Base-by-base conservation (phyloP, 306 rosid genomes). In the Lathyrus sativus region DNA sequence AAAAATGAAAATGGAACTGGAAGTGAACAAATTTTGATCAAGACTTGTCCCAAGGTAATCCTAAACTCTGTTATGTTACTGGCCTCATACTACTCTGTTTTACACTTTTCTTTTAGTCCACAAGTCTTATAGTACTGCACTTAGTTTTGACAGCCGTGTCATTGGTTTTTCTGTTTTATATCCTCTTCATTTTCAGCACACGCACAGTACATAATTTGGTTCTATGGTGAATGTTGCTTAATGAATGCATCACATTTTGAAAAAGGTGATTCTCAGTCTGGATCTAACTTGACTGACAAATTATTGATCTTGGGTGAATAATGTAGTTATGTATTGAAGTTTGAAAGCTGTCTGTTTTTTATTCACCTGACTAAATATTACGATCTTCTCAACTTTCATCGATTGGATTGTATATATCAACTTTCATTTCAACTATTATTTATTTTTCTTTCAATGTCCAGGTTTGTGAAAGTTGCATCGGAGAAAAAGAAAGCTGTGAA, bases 391-490 rank as follows among this genome's bases (percentile, higher is more conserved):
- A n/a, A 53, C 38, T 13, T 35, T 53, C 43, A 44, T 68, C 24
- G 56, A 48, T 54, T 49, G 43, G 65, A 56, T 42, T 28, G 5
- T 68, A 42, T 59, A 26, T 49, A 18, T 14, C 10, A 15, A n/a
- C 28, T 3, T 50, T 50, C 57, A 50, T 11, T 50, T 17, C 5
- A 50, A 50, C 15, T 45, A 28, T 11, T 50, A 29, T 9, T 69
- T 66, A 38, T 22, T 44, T 22, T 8, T 12, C 22, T 54, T 43
- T 72, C 56, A 55, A 70, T 80, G 43, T 75, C 48, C 74, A 92
- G 98, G 79, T 89, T 55, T 92, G 98, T 78, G 88, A 88, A 73
- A 87, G 76, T 61, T 92, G 98, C 83, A 88, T 92, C 71, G 98
- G 98, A 55, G 98, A 92, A 81, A 82, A 73, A 74, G 85, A 92